Evolutionary conservation across 495 filamentous ascomycete species (phyloP).

Genomic region (Ascobolus immersus): DNA sequence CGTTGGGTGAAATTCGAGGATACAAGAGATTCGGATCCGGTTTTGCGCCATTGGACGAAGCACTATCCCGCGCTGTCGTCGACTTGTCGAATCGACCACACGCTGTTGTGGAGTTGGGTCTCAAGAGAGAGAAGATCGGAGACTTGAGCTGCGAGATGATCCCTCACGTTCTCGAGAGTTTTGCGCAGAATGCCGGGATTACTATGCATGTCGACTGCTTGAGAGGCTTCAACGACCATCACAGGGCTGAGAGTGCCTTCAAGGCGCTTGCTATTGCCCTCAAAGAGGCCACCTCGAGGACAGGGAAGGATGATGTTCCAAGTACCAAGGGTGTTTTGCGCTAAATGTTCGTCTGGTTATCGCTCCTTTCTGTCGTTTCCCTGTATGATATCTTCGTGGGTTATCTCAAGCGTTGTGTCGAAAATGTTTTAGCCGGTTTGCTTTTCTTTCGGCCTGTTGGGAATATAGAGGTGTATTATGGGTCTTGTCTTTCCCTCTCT

Average conservation of each 20-base stretch:
- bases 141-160: constrained; percentile 90
- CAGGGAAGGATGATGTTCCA: constrained; percentile 61
- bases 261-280: constrained; percentile 83
- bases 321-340: constrained; percentile 75
- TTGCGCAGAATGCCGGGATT: constrained; percentile 69
- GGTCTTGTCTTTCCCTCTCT: too few relatives aligned
- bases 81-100: constrained; percentile 82
- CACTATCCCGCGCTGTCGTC: constrained; percentile 75
- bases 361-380: too few relatives aligned
- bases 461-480: too few relatives aligned
- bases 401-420: too few relatives aligned
- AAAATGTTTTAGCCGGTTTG: too few relatives aligned
- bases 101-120: constrained; percentile 52
- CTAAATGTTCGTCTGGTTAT: constrained; percentile 12
- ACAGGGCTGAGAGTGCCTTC: constrained; percentile 87
- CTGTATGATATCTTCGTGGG: too few relatives aligned
- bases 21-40: constrained; percentile 73
- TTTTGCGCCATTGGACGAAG: constrained; percentile 83
- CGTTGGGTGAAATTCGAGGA: constrained; percentile 50
- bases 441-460: too few relatives aligned
- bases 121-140: constrained; percentile 75
- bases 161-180: constrained; percentile 79
- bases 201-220: constrained; percentile 83
- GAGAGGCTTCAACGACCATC: constrained; percentile 80
- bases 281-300: constrained; percentile 41